Percentiles rank a stretch among this genome's conserved stretches.
These are phyloP conservation scores for Durio zibethinus DNA, from an alignment of 345 rosid species.

Conservation along the genomic window DNA sequence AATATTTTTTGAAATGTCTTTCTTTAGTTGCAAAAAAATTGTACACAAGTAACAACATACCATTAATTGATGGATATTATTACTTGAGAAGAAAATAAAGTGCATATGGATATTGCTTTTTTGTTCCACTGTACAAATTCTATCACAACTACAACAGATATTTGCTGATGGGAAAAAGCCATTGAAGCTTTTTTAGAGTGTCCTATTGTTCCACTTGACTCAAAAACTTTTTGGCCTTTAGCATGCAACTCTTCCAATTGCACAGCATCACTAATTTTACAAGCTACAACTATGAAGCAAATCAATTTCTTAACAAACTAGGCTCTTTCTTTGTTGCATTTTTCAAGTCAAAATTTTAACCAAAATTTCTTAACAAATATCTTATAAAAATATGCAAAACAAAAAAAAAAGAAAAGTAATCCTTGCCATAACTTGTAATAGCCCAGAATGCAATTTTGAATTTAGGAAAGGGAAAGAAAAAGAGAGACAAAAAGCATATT, in stretches of 20 bases:
- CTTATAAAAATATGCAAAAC: no score
- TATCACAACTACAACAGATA: conserved; percentile 96
- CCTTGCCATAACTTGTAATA: no score
- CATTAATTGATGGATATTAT: conserved; percentile 16
- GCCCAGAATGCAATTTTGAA: no score
- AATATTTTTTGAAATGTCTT: not conserved
- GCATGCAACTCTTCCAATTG: conserved; percentile 93
- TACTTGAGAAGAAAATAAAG: conserved; percentile 87
- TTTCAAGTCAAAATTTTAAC: no score
- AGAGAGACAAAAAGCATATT: no score
- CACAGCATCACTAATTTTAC: conserved; percentile 21
- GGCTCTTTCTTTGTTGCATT: no score
- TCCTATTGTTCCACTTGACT: conserved; percentile 85
- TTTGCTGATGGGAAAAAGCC: conserved; percentile 81
- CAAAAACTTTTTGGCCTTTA: conserved; percentile 68
- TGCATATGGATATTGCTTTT: conserved; percentile 94
- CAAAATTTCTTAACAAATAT: no score
- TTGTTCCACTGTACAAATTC: conserved; percentile 99
- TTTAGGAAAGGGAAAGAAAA: no score
- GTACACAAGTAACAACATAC: conserved; percentile 9
- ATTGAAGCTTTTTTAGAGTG: conserved; percentile 87
- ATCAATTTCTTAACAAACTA: no score
- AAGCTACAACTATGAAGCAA: conserved; percentile 5
- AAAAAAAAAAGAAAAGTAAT: no score
- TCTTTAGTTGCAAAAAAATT: not conserved